These are phyloP conservation scores for Linnemannia zychae DNA, from an alignment of 192 early-diverging fungal genomes.

Conservation along the genomic window DNA sequence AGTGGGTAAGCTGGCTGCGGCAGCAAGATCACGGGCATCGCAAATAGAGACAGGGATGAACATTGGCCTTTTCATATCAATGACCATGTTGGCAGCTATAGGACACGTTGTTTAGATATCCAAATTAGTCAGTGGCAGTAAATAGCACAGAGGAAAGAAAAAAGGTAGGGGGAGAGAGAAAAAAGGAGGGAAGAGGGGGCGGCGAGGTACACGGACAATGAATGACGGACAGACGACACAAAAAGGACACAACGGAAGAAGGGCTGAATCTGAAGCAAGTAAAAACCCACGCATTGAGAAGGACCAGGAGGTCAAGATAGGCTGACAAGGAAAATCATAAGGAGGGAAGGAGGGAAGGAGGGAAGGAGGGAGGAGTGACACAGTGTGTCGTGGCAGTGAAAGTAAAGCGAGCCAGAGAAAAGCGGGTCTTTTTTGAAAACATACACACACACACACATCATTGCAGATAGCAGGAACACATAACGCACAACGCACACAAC, in stretches of 20 bases:
- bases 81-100: constrained; percentile 26
- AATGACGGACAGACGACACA: not conserved
- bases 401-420: not conserved
- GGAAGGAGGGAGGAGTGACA: not conserved
- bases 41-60: constrained; percentile 57
- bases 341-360: not conserved
- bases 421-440: not conserved
- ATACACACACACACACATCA: not conserved
- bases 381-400: constrained; percentile 5
- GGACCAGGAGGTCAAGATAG: not conserved
- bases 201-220: not conserved
- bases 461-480: not conserved
- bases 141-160: not conserved
- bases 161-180: not conserved
- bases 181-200: not conserved
- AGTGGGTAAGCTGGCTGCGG: constrained; percentile 40
- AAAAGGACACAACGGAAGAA: not conserved
- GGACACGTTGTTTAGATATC: constrained; percentile 27
- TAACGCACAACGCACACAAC: not conserved
- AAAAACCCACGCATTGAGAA: constrained; percentile 13
- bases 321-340: not conserved
- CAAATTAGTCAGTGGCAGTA: constrained; percentile 31
- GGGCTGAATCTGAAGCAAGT: constrained; percentile 1
- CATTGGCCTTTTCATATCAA: constrained; percentile 57
- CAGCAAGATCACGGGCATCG: constrained; percentile 47